Base-by-base conservation (phyloP, 2,329 filamentous ascomycete genomes). In the Dactylellina haptotyla region DNA sequence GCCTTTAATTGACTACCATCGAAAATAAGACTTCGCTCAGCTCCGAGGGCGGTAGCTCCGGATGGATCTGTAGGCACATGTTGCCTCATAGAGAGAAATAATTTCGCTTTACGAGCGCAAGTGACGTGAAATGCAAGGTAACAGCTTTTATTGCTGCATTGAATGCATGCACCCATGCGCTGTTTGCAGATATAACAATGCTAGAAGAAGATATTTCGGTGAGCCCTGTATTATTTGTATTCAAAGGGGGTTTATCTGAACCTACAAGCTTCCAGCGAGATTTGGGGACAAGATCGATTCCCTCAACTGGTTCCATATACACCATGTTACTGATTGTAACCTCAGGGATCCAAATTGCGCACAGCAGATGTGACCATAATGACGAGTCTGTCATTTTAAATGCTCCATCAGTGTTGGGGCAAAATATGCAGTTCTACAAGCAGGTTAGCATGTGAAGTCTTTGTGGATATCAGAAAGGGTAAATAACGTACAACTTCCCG, bases 281-380 rank as follows among this genome's bases (percentile, higher is more conserved):
- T 80, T 93, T 95, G 0, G 95, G 95, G 2, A 99, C 94, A 81
- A 97, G 97, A 80, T 99, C 95, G 34, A 99, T 92, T 77, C 98
- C 95, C 84, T 95, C 96, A 56, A 99, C 93, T 0, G 95, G 95
- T 79, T 99, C 95, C 92, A 98, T 97, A 80, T 98, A 95, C 5
- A 93, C 97, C 75, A 92, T 90, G 79, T 99, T 99, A 12, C 93
- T 95, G 54, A 99, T 87, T 2, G 92, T 94, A 4, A 98, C 92
- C 82, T 99, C 95, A 0, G 95, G 95, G 78, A 99, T 97, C 95
- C 95, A 99, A 84, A 98, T 95, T 30, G 95, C 92, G 80, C 95
- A 99, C 6, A 99, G 87, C 9, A 99, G 83, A 85, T 99, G 95
- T 25, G 94, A 92, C 95, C 95, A 99, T 82, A 96, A 95, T 1